Percentiles rank a stretch among this genome's conserved stretches.
These are phyloP conservation scores for Stramenopiles sp. DNA, from an alignment of 352 stramenopile genomes.

Conservation along the genomic window DNA sequence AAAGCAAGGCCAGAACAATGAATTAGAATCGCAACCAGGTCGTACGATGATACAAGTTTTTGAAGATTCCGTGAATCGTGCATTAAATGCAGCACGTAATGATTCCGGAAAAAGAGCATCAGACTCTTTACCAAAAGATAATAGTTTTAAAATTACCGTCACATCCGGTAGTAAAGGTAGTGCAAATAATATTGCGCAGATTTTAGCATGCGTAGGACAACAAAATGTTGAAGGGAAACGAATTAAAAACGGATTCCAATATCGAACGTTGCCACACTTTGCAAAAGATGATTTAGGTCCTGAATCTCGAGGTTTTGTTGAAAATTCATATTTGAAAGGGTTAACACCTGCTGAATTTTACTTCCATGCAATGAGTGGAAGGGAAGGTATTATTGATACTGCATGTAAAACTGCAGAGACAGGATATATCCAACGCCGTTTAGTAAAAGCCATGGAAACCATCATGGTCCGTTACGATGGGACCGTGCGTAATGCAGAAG, in stretches of 20 bases:
- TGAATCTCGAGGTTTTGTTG: slow-evolving; percentile 93
- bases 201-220: slow-evolving; percentile 96
- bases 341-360: slow-evolving; percentile 90
- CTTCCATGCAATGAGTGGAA: slow-evolving; percentile 97
- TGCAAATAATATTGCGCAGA: slow-evolving; percentile 99
- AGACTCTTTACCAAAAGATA: slow-evolving; percentile 65
- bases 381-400: slow-evolving; percentile 98
- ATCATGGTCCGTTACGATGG: slow-evolving; percentile 96
- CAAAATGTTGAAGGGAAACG: slow-evolving; percentile 95
- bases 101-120: slow-evolving; percentile 58
- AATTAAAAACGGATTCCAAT: slow-evolving; percentile 84
- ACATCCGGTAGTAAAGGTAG: slow-evolving; percentile 95
- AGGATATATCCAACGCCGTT: slow-evolving; percentile 94
- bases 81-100: slow-evolving; percentile 51
- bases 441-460: slow-evolving; percentile 99
- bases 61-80: slow-evolving; percentile 81
- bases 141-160: slow-evolving; percentile 98
- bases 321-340: slow-evolving; percentile 95
- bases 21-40: slow-evolving; percentile 89
- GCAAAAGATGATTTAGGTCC: slow-evolving; percentile 88
- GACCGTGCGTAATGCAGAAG: slow-evolving; percentile 81
- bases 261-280: slow-evolving; percentile 83
- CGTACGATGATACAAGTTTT: slow-evolving; percentile 98
- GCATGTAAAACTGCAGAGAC: slow-evolving; percentile 98
- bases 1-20: slow-evolving; percentile 83